Evolutionary conservation across 805 yeast genomes (phyloP).

Genomic region (Ogataea haglerorum): DNA sequence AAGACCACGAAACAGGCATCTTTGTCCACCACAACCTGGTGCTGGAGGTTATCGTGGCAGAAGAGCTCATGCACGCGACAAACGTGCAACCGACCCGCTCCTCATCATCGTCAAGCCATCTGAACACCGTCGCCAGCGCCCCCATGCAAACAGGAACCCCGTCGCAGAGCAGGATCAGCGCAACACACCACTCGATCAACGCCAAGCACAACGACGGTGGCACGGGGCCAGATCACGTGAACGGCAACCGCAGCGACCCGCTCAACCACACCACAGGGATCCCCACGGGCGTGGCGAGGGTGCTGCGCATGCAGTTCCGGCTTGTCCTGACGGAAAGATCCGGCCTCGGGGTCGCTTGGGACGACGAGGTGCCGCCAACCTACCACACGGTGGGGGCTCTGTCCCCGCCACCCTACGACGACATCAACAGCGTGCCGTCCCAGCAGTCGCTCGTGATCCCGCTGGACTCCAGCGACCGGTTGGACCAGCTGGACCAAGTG

Average conservation of each 20-base stretch:
- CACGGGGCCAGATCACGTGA: slow-evolving; percentile 31
- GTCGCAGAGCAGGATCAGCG: background rate
- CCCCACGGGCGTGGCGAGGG: slow-evolving; percentile 94
- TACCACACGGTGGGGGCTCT: slow-evolving; percentile 80
- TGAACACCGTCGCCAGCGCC: slow-evolving; percentile 12
- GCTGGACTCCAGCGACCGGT: slow-evolving; percentile 10
- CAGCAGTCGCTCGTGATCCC: slow-evolving; percentile 23
- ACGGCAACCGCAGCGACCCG: slow-evolving; percentile 29
- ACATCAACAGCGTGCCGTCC: slow-evolving; percentile 26
- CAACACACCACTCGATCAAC: slow-evolving; percentile 6
- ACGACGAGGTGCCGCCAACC: slow-evolving; percentile 97
- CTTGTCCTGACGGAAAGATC: slow-evolving; percentile 81
- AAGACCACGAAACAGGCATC: slow-evolving; percentile 77
- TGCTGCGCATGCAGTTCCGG: slow-evolving; percentile 90
- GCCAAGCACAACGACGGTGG: slow-evolving; percentile 24
- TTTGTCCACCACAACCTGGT: slow-evolving; percentile 72
- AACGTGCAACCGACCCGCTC: slow-evolving; percentile 19
- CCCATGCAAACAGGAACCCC: slow-evolving; percentile 3
- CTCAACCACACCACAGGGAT: slow-evolving; percentile 47
- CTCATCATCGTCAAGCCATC: slow-evolving; percentile 16
- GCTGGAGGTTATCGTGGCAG: slow-evolving; percentile 91
- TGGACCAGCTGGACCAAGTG: slow-evolving; percentile 13
- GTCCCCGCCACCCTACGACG: slow-evolving; percentile 80
- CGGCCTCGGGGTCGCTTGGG: slow-evolving; percentile 97
- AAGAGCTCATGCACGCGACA: slow-evolving; percentile 57